phyloP scores from a whole-genome alignment of 2,329 filamentous ascomycete species.

The Cercospora janseana region DNA sequence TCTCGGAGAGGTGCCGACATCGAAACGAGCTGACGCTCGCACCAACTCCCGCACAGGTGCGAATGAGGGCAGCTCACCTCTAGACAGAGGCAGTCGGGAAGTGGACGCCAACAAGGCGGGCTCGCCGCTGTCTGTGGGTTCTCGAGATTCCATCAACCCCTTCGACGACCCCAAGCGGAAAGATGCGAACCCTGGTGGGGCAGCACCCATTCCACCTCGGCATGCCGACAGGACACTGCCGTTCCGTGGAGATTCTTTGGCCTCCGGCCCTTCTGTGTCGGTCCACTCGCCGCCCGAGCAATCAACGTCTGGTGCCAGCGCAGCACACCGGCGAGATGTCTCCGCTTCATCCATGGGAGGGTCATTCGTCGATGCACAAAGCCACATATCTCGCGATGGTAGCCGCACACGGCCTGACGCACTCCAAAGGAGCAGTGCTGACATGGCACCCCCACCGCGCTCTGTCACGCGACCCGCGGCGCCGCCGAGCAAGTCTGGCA shows the following conservation, averaged over 20 bases:
- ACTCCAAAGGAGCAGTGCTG: conserved; percentile 37
- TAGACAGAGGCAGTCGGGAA: conserved; percentile 31
- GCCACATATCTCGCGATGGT: conserved; percentile 31
- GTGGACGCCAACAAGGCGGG: conserved; percentile 35
- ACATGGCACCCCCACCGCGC: conserved; percentile 48
- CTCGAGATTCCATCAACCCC: conserved; percentile 40
- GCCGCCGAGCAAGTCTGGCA: conserved; percentile 43
- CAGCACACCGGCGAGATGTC: conserved; percentile 41
- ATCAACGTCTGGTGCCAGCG: conserved; percentile 45
- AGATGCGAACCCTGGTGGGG: conserved; percentile 26
- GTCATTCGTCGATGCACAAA: conserved; percentile 39
- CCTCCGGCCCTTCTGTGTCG: conserved; percentile 35
- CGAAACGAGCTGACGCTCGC: conserved; percentile 50
- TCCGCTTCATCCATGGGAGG: conserved; percentile 40
- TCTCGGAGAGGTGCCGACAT: conserved; percentile 74
- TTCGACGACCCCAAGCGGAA: conserved; percentile 41
- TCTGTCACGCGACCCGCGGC: conserved; percentile 47
- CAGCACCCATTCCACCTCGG: conserved; percentile 40
- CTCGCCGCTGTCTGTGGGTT: conserved; percentile 41
- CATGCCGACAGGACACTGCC: conserved; percentile 45
- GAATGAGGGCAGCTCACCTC: conserved; percentile 43
- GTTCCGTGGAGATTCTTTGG: conserved; percentile 61
- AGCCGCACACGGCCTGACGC: conserved; percentile 27
- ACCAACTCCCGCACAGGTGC: conserved; percentile 49
- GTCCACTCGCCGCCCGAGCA: conserved; percentile 35